A percentile compares a stretch with the other conserved stretches of the same genome.
These are phyloP conservation scores for Pythium rishiriense DNA, from an alignment of 352 stramenopile species.

Conservation along the genomic window DNA sequence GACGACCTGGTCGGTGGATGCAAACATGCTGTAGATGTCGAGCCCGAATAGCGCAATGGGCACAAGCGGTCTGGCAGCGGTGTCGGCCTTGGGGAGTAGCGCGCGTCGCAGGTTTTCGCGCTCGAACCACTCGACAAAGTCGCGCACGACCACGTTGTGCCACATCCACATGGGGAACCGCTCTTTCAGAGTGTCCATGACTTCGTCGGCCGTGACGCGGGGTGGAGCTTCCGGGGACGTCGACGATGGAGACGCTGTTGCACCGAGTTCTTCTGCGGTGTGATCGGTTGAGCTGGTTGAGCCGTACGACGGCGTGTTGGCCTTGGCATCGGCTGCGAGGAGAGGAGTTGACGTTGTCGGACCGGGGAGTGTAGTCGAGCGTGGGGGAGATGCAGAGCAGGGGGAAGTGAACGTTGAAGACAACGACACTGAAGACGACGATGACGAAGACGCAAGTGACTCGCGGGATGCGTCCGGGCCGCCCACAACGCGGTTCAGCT, in stretches of 20 bases:
- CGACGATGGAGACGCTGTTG: neutral
- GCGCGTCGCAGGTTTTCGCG: constrained; percentile 27
- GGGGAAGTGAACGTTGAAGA: too few species aligned
- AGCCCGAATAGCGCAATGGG: constrained; percentile 35
- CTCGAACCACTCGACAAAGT: constrained; percentile 41
- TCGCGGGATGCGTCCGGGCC: constrained; percentile 17
- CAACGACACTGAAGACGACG: constrained; percentile 1
- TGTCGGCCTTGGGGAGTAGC: neutral
- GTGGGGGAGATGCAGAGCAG: neutral
- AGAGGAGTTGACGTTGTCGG: constrained; percentile 15
- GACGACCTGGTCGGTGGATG: constrained; percentile 35
- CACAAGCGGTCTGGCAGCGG: neutral
- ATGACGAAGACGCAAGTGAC: constrained; percentile 23
- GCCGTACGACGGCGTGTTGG: constrained; percentile 4
- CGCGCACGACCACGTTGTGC: constrained; percentile 38
- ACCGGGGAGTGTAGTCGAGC: neutral
- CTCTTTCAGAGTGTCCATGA: constrained; percentile 35
- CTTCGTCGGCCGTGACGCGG: constrained; percentile 28
- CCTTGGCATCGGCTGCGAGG: constrained; percentile 11
- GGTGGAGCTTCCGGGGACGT: too few species aligned
- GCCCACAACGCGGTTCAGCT: constrained; percentile 31
- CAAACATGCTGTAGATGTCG: constrained; percentile 45
- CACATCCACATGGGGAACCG: constrained; percentile 45
- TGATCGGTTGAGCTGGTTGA: neutral
- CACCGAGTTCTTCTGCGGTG: neutral